Evolutionary conservation across 164 flowering plant genomes (phyloP).

Genomic region (Cinnamomum micranthum): DNA sequence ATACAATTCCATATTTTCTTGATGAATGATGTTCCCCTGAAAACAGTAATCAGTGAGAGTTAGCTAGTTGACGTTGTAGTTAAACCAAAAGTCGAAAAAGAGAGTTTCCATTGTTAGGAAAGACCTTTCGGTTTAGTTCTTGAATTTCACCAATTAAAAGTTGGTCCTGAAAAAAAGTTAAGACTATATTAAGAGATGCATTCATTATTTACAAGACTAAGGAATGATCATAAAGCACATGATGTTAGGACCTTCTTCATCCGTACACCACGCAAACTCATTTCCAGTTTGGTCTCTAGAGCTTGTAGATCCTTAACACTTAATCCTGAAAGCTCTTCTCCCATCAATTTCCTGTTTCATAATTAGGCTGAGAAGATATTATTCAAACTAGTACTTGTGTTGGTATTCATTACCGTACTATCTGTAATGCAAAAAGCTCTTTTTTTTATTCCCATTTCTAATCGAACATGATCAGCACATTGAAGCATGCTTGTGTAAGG

Average conservation of each 20-base stretch:
- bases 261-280: slow-evolving; percentile 73
- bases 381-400: no score
- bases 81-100: neutral
- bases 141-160: slow-evolving; percentile 67
- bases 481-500: no score
- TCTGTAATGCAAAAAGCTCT: no score
- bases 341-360: slow-evolving; percentile 74
- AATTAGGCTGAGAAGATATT: no score
- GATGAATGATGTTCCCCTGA: slow-evolving; percentile 75
- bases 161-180: slow-evolving; percentile 56
- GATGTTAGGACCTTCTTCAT: slow-evolving; percentile 59
- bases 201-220: neutral
- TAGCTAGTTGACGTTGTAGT: slow-evolving; percentile 13
- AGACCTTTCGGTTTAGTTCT: slow-evolving; percentile 76
- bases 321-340: slow-evolving; percentile 79
- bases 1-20: slow-evolving; percentile 72
- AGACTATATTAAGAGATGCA: slow-evolving; percentile 10
- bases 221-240: neutral
- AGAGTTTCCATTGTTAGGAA: neutral
- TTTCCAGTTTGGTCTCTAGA: slow-evolving; percentile 80
- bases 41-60: slow-evolving; percentile 14
- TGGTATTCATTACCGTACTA: no score
- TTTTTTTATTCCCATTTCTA: no score
- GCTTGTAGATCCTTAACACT: slow-evolving; percentile 66
- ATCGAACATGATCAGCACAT: no score